Base-by-base conservation (phyloP, 345 rosid genomes). In the Lumnitzera racemosa region DNA sequence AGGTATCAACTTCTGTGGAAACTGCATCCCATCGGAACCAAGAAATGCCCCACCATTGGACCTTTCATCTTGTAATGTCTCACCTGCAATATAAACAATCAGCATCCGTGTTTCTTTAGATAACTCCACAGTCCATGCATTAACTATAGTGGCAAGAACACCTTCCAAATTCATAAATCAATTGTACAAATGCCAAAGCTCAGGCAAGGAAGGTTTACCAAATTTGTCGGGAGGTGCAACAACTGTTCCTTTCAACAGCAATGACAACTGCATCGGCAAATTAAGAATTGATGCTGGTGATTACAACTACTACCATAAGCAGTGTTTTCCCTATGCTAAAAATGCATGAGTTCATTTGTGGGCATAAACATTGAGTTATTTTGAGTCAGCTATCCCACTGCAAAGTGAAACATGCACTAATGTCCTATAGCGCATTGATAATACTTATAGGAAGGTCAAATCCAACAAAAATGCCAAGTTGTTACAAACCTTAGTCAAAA, bases 181-280 rank as follows among this genome's bases (percentile, higher is more conserved):
- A 5, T 7, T 36, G 43, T 36, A 36, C 43, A 36, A 36, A 36
- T 36, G 43, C 10, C 43, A 36, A 36, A 36, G 43, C 7, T 36
- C 43, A 36, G 43, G 65, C 51, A 67, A 29, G 66, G 53, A 62
- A 48, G 25, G 47, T 58, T 75, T 83, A 91, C 98, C 98, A 81
- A 86, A 91, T 76, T 91, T 91, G 75, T 91, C 98, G 0, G 96
- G 96, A 81, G 98, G 96, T 27, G 98, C 96, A 70, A 91, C 95
- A 59, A 89, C 96, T 57, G 98, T 84, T 69, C 98, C 96, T 84
- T 91, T 86, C 75, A 91, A 62, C 53, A 91, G 80, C 77, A 88
- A 69, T 0, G 95, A 91, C 76, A 91, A 74, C 96, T 91, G 85
- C 61, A 61, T 46, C 8, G 46, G 24, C 31, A 68, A 59, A 67